Percentiles rank a stretch among this genome's conserved stretches.
Evolutionary conservation across 208 protist genomes (phyloP).

Genomic region (Leishmania turanica): DNA sequence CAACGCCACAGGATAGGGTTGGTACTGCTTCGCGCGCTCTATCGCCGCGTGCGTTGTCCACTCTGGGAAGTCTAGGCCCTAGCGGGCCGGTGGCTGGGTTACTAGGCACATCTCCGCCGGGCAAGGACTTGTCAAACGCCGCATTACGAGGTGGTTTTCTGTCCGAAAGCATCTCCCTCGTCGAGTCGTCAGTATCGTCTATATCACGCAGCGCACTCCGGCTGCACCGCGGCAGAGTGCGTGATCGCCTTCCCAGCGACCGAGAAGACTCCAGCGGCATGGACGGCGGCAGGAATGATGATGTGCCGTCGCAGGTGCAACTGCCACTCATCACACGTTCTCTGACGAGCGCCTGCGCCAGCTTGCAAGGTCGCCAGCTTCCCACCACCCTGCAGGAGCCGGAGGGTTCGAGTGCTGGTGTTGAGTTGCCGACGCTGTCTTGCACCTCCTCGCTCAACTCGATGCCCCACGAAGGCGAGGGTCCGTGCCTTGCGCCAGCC

Average conservation of each 20-base stretch:
- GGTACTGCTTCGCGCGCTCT: not conserved
- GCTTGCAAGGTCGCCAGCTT: not conserved
- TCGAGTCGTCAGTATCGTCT: not conserved
- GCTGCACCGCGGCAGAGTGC: not conserved
- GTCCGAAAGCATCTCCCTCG: not conserved
- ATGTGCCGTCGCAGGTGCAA: not conserved
- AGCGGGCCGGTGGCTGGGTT: not conserved
- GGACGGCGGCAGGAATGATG: not conserved
- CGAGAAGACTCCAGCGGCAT: not conserved
- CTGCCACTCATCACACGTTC: conserved; percentile 6
- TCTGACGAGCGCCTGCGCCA: not conserved
- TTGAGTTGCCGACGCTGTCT: not conserved
- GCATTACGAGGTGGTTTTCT: not conserved
- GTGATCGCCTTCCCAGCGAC: not conserved
- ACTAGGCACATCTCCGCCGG: not conserved
- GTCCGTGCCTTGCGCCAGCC: not conserved
- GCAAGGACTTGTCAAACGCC: not conserved
- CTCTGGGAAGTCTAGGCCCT: not conserved
- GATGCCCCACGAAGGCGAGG: conserved; percentile 20
- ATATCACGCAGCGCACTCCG: not conserved
- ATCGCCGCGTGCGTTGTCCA: not conserved
- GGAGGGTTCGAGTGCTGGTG: not conserved
- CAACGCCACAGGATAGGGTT: not conserved
- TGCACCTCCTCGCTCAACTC: conserved; percentile 20
- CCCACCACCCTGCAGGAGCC: not conserved